These are phyloP conservation scores for Exophiala spinifera DNA, from an alignment of 2,329 filamentous ascomycete genomes.

Conservation along the genomic window DNA sequence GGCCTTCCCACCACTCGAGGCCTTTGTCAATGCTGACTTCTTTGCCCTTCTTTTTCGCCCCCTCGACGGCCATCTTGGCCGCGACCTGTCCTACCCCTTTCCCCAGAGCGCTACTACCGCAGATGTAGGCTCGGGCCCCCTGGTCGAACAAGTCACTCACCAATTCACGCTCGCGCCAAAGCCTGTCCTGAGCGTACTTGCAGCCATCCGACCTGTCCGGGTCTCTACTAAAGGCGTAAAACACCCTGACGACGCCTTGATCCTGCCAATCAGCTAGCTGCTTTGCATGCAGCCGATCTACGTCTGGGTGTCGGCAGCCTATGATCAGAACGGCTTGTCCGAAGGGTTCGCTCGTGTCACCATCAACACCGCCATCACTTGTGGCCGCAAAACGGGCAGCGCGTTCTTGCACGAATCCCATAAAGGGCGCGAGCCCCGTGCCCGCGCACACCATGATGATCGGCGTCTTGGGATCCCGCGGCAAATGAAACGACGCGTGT, in stretches of 20 bases:
- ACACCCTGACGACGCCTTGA: constrained; percentile 59
- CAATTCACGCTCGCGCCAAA: constrained; percentile 48
- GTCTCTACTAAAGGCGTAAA: constrained; percentile 56
- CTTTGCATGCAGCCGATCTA: constrained; percentile 37
- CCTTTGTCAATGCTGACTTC: constrained; percentile 41
- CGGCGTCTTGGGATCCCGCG: constrained; percentile 34
- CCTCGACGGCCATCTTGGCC: constrained; percentile 34
- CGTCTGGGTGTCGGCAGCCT: constrained; percentile 36
- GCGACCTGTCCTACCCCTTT: constrained; percentile 46
- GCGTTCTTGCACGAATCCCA: constrained; percentile 62
- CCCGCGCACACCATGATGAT: constrained; percentile 42
- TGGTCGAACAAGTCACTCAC: constrained; percentile 45
- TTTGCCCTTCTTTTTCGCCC: constrained; percentile 35
- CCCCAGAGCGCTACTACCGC: constrained; percentile 56
- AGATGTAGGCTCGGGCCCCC: constrained; percentile 61
- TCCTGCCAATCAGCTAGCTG: constrained; percentile 55
- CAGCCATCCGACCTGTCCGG: constrained; percentile 47
- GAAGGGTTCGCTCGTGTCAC: constrained; percentile 24
- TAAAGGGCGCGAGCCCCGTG: constrained; percentile 61
- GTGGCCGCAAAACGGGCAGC: constrained; percentile 35
- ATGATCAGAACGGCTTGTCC: constrained; percentile 38
- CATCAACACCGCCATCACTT: constrained; percentile 5
- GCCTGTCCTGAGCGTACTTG: constrained; percentile 52
- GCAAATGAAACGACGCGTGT: constrained; percentile 38
- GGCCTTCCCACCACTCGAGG: constrained; percentile 27